These are phyloP conservation scores for Monilinia polystroma DNA, from an alignment of 2,329 filamentous ascomycete species.

Conservation along the genomic window DNA sequence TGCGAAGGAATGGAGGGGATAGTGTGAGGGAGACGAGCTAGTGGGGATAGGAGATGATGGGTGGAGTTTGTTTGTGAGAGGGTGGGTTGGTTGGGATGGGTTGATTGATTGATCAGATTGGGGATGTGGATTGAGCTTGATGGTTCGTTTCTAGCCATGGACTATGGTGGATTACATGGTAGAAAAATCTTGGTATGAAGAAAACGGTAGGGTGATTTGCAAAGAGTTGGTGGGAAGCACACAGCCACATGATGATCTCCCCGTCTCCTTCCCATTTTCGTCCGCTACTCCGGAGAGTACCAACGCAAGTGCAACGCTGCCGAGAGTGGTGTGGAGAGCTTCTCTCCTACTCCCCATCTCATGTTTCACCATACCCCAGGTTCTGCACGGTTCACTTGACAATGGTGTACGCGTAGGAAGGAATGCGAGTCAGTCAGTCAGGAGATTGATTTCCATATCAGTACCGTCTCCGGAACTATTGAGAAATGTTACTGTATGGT, in stretches of 20 bases:
- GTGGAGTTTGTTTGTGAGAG: neutral
- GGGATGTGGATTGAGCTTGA: neutral
- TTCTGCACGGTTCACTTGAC: neutral
- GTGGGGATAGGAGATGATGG: neutral
- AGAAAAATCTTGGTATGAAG: neutral
- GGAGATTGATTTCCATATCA: constrained; percentile 5
- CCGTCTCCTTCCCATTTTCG: neutral
- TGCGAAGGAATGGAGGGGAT: neutral
- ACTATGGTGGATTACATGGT: neutral
- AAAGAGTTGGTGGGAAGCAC: neutral
- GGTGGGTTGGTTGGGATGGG: constrained; percentile 1
- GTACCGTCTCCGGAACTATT: neutral
- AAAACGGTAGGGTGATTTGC: neutral
- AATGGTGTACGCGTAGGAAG: neutral
- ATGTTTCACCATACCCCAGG: constrained; percentile 14
- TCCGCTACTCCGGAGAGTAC: neutral
- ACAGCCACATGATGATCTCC: constrained; percentile 3
- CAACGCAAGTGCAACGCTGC: neutral
- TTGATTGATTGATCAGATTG: neutral
- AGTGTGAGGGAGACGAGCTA: neutral
- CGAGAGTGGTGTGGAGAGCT: neutral
- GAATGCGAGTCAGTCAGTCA: constrained; percentile 13
- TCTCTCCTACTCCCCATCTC: neutral
- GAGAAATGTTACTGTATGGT: neutral
- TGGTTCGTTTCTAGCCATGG: neutral